Conservation (phyloP, 1,284 basidiomycete genomes). For the Leccinum holopus region DNA sequence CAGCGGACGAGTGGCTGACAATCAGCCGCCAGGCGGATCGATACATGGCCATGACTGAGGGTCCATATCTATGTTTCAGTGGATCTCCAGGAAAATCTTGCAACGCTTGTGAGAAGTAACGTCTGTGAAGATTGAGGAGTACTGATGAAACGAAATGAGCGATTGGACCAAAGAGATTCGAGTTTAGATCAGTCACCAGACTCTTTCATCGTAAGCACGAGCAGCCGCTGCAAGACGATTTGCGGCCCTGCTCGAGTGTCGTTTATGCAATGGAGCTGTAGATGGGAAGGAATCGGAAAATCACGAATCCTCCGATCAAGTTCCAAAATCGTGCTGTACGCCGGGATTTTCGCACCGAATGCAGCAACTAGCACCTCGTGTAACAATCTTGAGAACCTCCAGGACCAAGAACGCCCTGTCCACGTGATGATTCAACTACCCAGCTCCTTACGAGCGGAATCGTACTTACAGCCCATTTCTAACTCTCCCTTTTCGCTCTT, state of each 20-base stretch:
- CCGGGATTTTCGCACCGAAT: conserved; percentile 53
- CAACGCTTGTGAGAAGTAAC: conserved; percentile 65
- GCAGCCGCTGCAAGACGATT: conserved; percentile 44
- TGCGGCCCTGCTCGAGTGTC: conserved; percentile 19
- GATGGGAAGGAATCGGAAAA: conserved; percentile 49
- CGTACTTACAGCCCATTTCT: conserved; percentile 50
- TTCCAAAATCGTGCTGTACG: conserved; percentile 47
- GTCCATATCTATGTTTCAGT: conserved; percentile 58
- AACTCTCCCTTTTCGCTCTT: conserved; percentile 39
- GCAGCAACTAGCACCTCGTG: conserved; percentile 52
- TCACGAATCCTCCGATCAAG: conserved; percentile 53
- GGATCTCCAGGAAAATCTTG: conserved; percentile 57
- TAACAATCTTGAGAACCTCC: conserved; percentile 52
- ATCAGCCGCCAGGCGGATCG: conserved; percentile 67
- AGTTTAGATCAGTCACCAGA: conserved; percentile 43
- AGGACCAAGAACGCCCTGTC: conserved; percentile 58
- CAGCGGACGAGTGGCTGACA: conserved; percentile 44
- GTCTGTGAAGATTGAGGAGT: conserved; percentile 63
- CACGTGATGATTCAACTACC: neutral
- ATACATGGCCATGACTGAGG: conserved; percentile 68
- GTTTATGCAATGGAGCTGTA: conserved; percentile 41
- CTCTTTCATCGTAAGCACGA: conserved; percentile 55
- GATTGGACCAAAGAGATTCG: conserved; percentile 1
- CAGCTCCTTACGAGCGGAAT: neutral
- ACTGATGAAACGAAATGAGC: conserved; percentile 37